Evolutionary conservation across 805 yeast species (phyloP).

Genomic region (Tetrapisispora nanseiensis): DNA sequence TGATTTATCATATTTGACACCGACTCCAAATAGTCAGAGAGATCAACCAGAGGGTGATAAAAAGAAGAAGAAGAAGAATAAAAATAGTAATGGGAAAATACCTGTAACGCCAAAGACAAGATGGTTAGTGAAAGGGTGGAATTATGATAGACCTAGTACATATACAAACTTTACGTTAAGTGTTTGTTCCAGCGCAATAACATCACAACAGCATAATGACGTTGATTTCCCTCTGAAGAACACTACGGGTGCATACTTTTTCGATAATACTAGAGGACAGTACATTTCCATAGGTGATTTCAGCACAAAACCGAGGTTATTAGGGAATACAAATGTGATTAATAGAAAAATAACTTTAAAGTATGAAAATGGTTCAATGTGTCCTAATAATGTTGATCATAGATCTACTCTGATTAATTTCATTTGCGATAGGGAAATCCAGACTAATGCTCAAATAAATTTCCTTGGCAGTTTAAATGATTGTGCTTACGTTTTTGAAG

Average conservation of each 20-base stretch:
- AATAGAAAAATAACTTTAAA: slow-evolving; percentile 52
- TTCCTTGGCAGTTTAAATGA: slow-evolving; percentile 65
- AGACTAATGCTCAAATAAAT: slow-evolving; percentile 52
- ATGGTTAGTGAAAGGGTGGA: slow-evolving; percentile 66
- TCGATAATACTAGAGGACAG: slow-evolving; percentile 24
- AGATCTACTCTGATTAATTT: slow-evolving; percentile 62
- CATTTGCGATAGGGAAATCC: slow-evolving; percentile 68
- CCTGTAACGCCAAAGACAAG: slow-evolving; percentile 12
- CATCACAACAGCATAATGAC: slow-evolving; percentile 9
- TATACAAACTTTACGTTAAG: slow-evolving; percentile 65
- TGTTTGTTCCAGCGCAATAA: slow-evolving; percentile 52
- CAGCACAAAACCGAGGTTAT: slow-evolving; percentile 49
- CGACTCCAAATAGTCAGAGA: slow-evolving; percentile 19
- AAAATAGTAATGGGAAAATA: neutral
- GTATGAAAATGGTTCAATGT: slow-evolving; percentile 58
- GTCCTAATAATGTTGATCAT: slow-evolving; percentile 45
- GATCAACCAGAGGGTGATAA: slow-evolving; percentile 5
- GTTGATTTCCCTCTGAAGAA: slow-evolving; percentile 19
- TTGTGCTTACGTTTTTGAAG: slow-evolving; percentile 78
- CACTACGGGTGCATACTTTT: slow-evolving; percentile 46
- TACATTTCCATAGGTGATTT: slow-evolving; percentile 50
- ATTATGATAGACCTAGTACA: slow-evolving; percentile 35
- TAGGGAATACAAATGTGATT: slow-evolving; percentile 35
- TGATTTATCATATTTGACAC: slow-evolving; percentile 26
- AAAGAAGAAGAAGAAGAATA: neutral